A percentile compares a stretch with the other conserved stretches of the same genome.
These are phyloP conservation scores for Austroboletus novae-zelandiae DNA, from an alignment of 1,284 basidiomycete genomes.

Conservation along the genomic window DNA sequence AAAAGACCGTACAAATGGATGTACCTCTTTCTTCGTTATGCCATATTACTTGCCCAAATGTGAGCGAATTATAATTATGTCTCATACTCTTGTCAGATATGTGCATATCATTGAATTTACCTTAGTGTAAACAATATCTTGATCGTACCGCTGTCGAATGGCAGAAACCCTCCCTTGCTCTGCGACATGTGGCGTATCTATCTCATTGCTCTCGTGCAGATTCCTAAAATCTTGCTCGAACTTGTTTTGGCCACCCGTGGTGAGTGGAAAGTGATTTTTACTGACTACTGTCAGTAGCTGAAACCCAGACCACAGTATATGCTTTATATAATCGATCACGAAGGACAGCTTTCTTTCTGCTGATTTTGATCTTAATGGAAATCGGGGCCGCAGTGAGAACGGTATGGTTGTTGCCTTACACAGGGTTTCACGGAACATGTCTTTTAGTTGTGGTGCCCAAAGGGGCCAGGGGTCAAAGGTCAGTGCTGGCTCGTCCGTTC, in stretches of 20 bases:
- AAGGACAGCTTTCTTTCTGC: constrained; percentile 9
- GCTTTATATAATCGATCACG: constrained; percentile 23
- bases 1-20: background rate
- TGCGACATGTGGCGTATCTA: constrained; percentile 16
- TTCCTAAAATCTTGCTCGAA: constrained; percentile 12
- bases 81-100: too few species aligned
- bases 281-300: background rate
- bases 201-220: constrained; percentile 3
- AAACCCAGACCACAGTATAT: constrained; percentile 8
- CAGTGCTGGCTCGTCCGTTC: background rate
- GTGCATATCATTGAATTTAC: background rate
- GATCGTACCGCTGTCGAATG: constrained; percentile 9
- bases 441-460: constrained; percentile 8
- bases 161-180: constrained; percentile 9
- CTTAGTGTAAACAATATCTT: background rate
- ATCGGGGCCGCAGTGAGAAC: constrained; percentile 1
- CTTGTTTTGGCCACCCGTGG: constrained; percentile 18
- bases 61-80: background rate
- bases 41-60: background rate
- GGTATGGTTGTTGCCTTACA: background rate
- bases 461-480: constrained; percentile 6
- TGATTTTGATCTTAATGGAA: constrained; percentile 15
- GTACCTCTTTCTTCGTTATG: background rate
- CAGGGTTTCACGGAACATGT: constrained; percentile 3
- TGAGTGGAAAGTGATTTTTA: constrained; percentile 3